These are phyloP conservation scores for Microbotryomycetes sp. DNA, from an alignment of 1,284 basidiomycete genomes.

Conservation along the genomic window DNA sequence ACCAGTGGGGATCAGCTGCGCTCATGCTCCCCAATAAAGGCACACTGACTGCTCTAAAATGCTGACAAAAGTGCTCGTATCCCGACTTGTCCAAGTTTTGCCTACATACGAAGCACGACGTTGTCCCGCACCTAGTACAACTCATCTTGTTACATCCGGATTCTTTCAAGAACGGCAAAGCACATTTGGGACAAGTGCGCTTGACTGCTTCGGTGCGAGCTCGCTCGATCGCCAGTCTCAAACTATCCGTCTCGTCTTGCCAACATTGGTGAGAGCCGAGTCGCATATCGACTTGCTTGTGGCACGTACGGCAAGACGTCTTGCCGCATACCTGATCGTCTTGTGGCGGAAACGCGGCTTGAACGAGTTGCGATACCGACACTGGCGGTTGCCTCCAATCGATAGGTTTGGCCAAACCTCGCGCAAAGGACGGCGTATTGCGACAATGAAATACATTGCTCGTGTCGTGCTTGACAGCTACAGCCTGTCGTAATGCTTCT, in stretches of 20 bases:
- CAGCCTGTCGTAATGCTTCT: neutral
- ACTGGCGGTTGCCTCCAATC: neutral
- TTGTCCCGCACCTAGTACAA: constrained; percentile 15
- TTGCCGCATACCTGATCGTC: constrained; percentile 3
- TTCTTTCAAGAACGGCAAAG: constrained; percentile 9
- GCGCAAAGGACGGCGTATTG: neutral
- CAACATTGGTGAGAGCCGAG: neutral
- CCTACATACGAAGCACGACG: constrained; percentile 17
- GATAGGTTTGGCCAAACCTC: neutral
- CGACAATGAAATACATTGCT: constrained; percentile 4
- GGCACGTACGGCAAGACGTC: constrained; percentile 11
- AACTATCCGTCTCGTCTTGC: constrained; percentile 6
- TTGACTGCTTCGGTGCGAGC: constrained; percentile 19
- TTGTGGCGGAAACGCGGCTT: too few species aligned
- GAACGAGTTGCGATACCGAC: too few species aligned
- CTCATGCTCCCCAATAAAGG: too few species aligned
- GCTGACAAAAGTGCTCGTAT: constrained; percentile 24
- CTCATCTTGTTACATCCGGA: constrained; percentile 27
- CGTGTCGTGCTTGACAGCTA: neutral
- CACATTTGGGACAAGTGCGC: constrained; percentile 14
- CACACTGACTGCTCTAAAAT: constrained; percentile 6
- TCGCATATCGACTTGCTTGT: neutral
- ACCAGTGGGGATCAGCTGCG: too few species aligned
- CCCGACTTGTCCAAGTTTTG: constrained; percentile 5
- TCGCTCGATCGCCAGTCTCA: constrained; percentile 18